phyloP scores from a whole-genome alignment of 106 monocot species.

The Posidonia australis region DNA sequence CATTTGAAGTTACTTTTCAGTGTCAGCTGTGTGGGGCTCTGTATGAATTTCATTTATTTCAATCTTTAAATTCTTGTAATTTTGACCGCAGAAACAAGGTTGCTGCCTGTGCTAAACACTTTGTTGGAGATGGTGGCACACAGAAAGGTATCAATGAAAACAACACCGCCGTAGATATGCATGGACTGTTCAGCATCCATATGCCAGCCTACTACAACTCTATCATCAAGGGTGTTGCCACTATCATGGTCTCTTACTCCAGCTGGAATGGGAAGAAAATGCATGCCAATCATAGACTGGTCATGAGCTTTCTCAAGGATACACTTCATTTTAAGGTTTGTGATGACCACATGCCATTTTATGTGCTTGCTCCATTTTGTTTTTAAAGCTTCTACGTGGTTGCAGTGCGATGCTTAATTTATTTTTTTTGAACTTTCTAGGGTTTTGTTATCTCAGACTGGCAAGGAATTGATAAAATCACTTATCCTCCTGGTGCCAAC shows the following conservation, averaged over 20 bases:
- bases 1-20: no score
- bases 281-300: constrained; percentile 46
- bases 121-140: constrained; percentile 68
- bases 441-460: constrained; percentile 86
- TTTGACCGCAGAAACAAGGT: constrained; percentile 6
- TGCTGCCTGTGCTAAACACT: constrained; percentile 41
- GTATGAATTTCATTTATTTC: constrained; percentile 3
- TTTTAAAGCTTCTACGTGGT: no score
- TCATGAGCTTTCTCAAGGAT: constrained; percentile 57
- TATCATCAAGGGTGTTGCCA: constrained; percentile 51
- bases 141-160: constrained; percentile 59
- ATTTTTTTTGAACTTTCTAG: constrained; percentile 21
- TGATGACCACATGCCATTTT: background rate
- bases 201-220: constrained; percentile 56
- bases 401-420: no score
- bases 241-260: constrained; percentile 64
- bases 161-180: constrained; percentile 37
- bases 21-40: no score
- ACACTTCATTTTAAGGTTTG: constrained; percentile 41
- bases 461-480: constrained; percentile 81
- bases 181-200: constrained; percentile 39
- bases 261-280: constrained; percentile 80
- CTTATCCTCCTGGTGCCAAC: constrained; percentile 46
- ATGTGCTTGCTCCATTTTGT: background rate
- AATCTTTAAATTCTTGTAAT: background rate